phyloP scores from a whole-genome alignment of 2,329 filamentous ascomycete species.

The Sphaerulina musiva region DNA sequence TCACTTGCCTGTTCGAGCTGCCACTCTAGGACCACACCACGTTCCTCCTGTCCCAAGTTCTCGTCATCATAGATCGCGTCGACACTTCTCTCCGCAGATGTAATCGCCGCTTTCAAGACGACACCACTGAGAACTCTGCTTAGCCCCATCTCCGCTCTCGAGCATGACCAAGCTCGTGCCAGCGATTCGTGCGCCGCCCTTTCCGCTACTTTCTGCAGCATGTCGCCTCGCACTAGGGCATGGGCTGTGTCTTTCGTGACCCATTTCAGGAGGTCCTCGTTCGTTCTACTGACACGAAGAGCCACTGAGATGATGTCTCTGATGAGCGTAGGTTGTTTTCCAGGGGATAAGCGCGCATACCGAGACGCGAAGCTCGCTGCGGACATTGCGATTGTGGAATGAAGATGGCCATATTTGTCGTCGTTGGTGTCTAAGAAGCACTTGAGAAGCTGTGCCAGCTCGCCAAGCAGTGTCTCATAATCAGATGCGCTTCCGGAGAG shows the following conservation, averaged over 20 bases:
- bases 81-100: conserved; percentile 15
- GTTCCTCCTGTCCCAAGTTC: conserved; percentile 25
- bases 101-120: conserved; percentile 14
- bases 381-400: conserved; percentile 5
- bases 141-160: conserved; percentile 18
- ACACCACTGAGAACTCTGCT: conserved; percentile 22
- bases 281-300: conserved; percentile 14
- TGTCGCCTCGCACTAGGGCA: conserved; percentile 54
- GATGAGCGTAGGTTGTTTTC: conserved; percentile 11
- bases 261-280: conserved; percentile 25
- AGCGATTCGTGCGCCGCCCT: conserved; percentile 46
- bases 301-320: conserved; percentile 21
- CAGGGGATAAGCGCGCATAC: conserved; percentile 24
- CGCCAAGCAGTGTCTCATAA: conserved; percentile 25
- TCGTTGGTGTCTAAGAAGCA: neutral
- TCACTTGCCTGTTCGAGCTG: conserved; percentile 33
- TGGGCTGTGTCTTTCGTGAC: conserved; percentile 54
- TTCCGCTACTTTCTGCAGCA: conserved; percentile 49
- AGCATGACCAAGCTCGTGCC: conserved; percentile 20
- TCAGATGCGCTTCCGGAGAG: conserved; percentile 23
- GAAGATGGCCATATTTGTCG: neutral
- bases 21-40: conserved; percentile 39
- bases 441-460: conserved; percentile 16
- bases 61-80: conserved; percentile 32
- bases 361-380: conserved; percentile 28